phyloP scores from a whole-genome alignment of 306 rosid genomes.

The Pterocarpus santalinus region DNA sequence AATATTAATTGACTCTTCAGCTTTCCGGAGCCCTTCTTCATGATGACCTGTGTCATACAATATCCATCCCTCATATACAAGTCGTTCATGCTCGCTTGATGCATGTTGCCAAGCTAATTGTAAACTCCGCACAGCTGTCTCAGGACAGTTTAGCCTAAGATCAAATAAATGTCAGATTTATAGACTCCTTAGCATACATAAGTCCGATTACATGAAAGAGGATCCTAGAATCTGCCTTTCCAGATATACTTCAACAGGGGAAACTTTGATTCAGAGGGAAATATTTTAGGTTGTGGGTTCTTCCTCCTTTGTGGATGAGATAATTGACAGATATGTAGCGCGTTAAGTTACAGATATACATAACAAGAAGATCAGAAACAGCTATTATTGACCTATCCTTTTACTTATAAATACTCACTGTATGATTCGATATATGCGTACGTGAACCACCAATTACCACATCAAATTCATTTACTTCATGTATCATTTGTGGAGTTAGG shows the following conservation, averaged over 20 bases:
- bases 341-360: neutral
- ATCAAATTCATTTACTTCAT: neutral
- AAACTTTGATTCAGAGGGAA: neutral
- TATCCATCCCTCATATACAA: too few relatives aligned
- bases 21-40: too few relatives aligned
- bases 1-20: too few relatives aligned
- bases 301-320: neutral
- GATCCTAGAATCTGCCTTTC: slow-evolving; percentile 17
- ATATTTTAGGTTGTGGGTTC: neutral
- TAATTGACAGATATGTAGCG: neutral
- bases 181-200: slow-evolving; percentile 6
- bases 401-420: too few relatives aligned
- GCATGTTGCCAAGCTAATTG: too few relatives aligned
- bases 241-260: neutral
- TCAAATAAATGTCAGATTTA: slow-evolving; percentile 47
- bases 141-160: slow-evolving; percentile 68
- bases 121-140: too few relatives aligned
- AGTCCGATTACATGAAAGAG: slow-evolving; percentile 19
- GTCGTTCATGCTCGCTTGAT: too few relatives aligned
- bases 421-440: too few relatives aligned
- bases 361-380: slow-evolving; percentile 9
- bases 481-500: neutral
- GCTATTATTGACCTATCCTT: slow-evolving; percentile 3
- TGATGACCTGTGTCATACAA: too few relatives aligned
- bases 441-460: slow-evolving; percentile 5